These are phyloP conservation scores for Penicillium maclennaniae DNA, from an alignment of 495 filamentous ascomycete species.

Conservation along the genomic window DNA sequence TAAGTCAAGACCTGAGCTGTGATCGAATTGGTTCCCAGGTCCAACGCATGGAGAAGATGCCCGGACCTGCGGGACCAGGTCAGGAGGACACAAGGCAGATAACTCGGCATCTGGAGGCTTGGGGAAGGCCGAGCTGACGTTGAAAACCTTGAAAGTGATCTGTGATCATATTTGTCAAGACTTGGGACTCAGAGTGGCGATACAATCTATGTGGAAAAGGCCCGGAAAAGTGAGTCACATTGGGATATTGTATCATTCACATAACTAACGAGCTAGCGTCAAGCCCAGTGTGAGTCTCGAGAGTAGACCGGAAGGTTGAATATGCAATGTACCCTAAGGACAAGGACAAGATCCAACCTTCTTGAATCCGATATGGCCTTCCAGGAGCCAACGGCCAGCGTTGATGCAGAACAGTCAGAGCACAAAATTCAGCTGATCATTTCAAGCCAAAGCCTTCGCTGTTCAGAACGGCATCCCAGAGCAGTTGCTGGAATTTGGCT, in stretches of 20 bases:
- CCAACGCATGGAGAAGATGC: neutral
- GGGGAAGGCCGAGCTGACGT: neutral
- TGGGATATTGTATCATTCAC: neutral
- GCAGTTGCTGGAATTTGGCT: slow-evolving; percentile 62
- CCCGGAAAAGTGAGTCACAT: neutral
- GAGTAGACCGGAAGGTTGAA: neutral
- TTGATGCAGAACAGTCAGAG: slow-evolving; percentile 5
- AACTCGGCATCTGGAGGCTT: neutral
- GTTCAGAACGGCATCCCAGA: slow-evolving; percentile 84
- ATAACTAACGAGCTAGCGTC: neutral
- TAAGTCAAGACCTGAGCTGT: neutral
- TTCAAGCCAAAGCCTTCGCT: slow-evolving; percentile 95
- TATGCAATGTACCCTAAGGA: slow-evolving; percentile 1
- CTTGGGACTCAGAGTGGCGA: neutral
- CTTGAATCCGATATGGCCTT: neutral
- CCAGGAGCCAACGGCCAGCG: slow-evolving; percentile 12
- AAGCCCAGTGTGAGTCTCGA: slow-evolving; percentile 1
- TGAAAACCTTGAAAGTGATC: neutral
- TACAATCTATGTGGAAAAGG: neutral
- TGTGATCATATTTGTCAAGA: neutral
- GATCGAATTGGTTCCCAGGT: neutral
- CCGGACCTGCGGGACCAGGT: neutral
- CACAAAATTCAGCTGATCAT: slow-evolving; percentile 31
- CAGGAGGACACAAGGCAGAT: neutral
- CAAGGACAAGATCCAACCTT: slow-evolving; percentile 1